Base-by-base conservation (phyloP, 495 filamentous ascomycete species). In the Acidomyces sp. region DNA sequence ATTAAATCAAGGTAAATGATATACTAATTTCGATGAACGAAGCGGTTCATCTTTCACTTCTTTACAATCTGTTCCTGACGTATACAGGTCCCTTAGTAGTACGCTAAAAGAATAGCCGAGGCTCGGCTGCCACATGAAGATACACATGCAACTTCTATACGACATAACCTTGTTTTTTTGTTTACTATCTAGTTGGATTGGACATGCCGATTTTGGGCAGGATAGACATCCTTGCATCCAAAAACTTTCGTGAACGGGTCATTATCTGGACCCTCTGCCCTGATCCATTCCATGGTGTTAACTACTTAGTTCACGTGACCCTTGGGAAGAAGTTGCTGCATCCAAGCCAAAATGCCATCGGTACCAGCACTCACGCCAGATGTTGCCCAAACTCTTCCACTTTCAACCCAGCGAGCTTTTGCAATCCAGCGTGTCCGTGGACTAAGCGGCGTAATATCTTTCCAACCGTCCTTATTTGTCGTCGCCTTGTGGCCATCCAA, bases 361-460 rank as follows among this genome's bases (percentile, higher is more conserved):
- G 79, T 75, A 0, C 78, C 78, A n/a, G 73, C 70, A 29, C 63
- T 68, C 0, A 79, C 58, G 1, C 75, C 78, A 0, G 74, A 71
- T 0, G 65, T 65, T 7, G 73, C 79, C 78, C 78, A 85, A 0
- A 80, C 48, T 48, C 78, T 77, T 13, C 76, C 78, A 58, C 79
- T 75, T 3, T 55, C 47, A 1, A 76, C 70, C 79, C 78, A 83
- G 37, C 80, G 57, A 16, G 80, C 79, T 21, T 58, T 57, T 2
- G 66, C 54, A 2, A 79, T 61, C 80, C 78, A 85, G 0, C 66
- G 39, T 15, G 74, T 68, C 11, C 64, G 61, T 1, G 60, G 51
- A 0, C 67, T 57, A 17, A 65, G 51, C 3, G 53, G 38, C 9
- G 54, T 67, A 0, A 56, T 61, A 30, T 51, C 24, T 39, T 39